Base-by-base conservation (phyloP, 2,329 filamentous ascomycete species). In the Sclerotinia sclerotiorum region DNA sequence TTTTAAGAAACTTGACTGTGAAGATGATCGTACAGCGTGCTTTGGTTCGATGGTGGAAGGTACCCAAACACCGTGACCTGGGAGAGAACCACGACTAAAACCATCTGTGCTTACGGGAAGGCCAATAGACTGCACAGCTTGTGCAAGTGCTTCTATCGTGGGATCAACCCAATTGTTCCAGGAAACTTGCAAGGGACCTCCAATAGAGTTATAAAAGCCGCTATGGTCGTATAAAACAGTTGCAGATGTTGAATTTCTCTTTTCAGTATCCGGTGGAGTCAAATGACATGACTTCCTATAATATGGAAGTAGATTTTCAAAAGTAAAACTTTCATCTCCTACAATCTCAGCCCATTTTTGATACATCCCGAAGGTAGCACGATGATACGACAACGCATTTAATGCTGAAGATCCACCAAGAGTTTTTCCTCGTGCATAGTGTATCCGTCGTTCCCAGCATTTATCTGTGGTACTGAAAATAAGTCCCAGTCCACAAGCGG, bases 231-330 rank as follows among this genome's bases (percentile, higher is more conserved):
- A 56, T 13, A 42, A 8, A 21, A 63, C 48, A 5, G 58, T 55
- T 52, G 66, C 57, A 35, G 42, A 39, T 29, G 44, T 24, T 10
- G 48, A 46, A 64, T 76, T 56, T 24, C 65, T 39, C 48, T 61
- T 67, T 13, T 32, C 11, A 48, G 77, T 76, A 65, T 65, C 15
- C 3, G 77, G 78, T 24, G 68, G 65, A 35, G 71, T 72, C 67
- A 71, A 69, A 8, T 63, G 67, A 21, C 71, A 67, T 46, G 70
- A 72, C 68, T 80, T 82, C 54, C 76, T 76, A 65, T 83, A 79
- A 74, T 82, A 86, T 1, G 81, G 81, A 24, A 82, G 76, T 48
- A 85, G 77, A 15, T 79, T 79, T 5, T 82, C 75, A 67, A 82
- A 83, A 69, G 79, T 80, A 78, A 83, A 87, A 1, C 77, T 74